These are phyloP conservation scores for Paramecium bursaria DNA, from an alignment of 73 alveolate genomes.

Conservation along the genomic window DNA sequence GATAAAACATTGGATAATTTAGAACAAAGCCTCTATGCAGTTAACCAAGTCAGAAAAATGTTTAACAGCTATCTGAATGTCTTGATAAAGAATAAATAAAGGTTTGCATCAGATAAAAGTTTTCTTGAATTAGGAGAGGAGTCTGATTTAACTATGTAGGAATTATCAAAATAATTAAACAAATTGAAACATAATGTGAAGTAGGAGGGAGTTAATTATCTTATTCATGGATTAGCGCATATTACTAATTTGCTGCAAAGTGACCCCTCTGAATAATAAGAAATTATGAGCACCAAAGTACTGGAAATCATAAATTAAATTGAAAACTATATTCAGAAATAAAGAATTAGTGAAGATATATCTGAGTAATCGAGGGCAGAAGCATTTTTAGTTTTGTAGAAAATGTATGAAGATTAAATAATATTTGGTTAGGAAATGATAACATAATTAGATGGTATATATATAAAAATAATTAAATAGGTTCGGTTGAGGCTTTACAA, in stretches of 20 bases:
- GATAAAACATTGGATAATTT: constrained; percentile 51
- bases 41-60: constrained; percentile 37
- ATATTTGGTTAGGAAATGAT: not conserved
- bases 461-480: not conserved
- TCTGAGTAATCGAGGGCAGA: constrained; percentile 31
- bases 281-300: constrained; percentile 49
- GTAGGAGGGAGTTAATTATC: constrained; percentile 40
- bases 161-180: constrained; percentile 20
- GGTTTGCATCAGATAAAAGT: constrained; percentile 57
- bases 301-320: constrained; percentile 31
- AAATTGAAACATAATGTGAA: constrained; percentile 58
- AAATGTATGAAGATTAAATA: constrained; percentile 57
- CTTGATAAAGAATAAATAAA: constrained; percentile 33
- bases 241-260: not conserved
- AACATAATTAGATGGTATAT: constrained; percentile 21
- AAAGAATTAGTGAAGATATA: constrained; percentile 52
- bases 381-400: constrained; percentile 3
- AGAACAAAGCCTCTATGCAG: constrained; percentile 51
- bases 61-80: constrained; percentile 49
- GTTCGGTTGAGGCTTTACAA: constrained; percentile 14
- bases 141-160: not conserved
- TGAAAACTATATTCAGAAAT: constrained; percentile 30
- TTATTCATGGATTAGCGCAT: constrained; percentile 49
- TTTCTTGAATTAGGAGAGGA: constrained; percentile 2
- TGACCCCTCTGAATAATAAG: constrained; percentile 39